Evolutionary conservation across 164 flowering plant genomes (phyloP).

Genomic region (Cinnamomum chago): DNA sequence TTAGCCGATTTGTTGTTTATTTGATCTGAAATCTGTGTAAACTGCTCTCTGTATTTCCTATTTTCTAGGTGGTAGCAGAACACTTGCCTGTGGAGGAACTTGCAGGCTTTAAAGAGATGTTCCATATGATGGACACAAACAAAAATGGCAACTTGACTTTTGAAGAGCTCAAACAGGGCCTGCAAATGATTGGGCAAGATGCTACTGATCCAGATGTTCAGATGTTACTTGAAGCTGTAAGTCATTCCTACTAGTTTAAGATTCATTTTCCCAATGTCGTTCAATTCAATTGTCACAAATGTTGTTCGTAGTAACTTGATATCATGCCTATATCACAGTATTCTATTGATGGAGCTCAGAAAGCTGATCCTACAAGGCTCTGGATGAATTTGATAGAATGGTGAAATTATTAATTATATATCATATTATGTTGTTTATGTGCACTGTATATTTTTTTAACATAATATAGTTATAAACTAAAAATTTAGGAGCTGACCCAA

Average conservation of each 20-base stretch:
- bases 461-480: no score
- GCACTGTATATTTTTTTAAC: not conserved
- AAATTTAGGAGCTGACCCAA: no score
- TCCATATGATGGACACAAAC: conserved; percentile 76
- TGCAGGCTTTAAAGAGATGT: conserved; percentile 47
- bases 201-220: conserved; percentile 60
- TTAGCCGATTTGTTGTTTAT: not conserved
- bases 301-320: no score
- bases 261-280: not conserved
- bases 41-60: not conserved
- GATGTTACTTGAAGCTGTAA: conserved; percentile 72
- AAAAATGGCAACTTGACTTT: conserved; percentile 65
- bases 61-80: conserved; percentile 66
- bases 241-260: conserved; percentile 16
- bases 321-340: not conserved
- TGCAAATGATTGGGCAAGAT: conserved; percentile 47
- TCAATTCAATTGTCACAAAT: not conserved
- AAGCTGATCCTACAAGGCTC: not conserved
- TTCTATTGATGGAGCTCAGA: not conserved
- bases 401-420: not conserved
- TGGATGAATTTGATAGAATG: not conserved
- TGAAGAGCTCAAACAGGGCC: conserved; percentile 67
- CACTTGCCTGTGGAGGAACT: conserved; percentile 63
- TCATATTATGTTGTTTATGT: not conserved
- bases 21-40: not conserved